Evolutionary conservation across 495 filamentous ascomycete species (phyloP).

Genomic region (Hypoxylon subgilvum): DNA sequence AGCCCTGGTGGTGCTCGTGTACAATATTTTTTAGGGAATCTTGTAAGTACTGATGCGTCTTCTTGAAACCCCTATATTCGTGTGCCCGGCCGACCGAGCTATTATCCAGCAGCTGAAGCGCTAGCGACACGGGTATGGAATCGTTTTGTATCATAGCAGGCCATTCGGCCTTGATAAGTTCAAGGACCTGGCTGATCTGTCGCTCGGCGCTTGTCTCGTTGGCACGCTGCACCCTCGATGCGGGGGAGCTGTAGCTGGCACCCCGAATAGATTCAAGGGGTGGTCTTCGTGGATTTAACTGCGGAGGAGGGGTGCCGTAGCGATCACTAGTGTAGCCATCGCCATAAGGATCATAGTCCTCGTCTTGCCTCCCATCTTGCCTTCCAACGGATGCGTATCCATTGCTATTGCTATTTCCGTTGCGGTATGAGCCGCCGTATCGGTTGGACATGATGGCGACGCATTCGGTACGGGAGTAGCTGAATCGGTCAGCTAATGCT

Average conservation of each 20-base stretch:
- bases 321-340: slow-evolving; percentile 53
- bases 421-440: slow-evolving; percentile 51
- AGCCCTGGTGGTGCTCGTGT: slow-evolving; percentile 98
- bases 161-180: slow-evolving; percentile 85
- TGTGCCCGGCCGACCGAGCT: slow-evolving; percentile 90
- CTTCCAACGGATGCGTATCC: no score
- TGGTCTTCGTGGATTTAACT: slow-evolving; percentile 37
- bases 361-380: slow-evolving; percentile 43
- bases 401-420: slow-evolving; percentile 35
- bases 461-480: slow-evolving; percentile 26
- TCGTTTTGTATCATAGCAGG: slow-evolving; percentile 84
- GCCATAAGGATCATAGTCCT: slow-evolving; percentile 55
- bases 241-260: slow-evolving; percentile 26
- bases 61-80: slow-evolving; percentile 81
- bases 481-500: slow-evolving; percentile 1
- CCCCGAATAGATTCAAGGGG: slow-evolving; percentile 23
- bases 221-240: slow-evolving; percentile 30
- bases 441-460: slow-evolving; percentile 50
- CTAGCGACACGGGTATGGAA: slow-evolving; percentile 90
- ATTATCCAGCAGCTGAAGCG: slow-evolving; percentile 88
- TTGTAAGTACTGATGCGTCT: slow-evolving; percentile 83
- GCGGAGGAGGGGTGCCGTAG: slow-evolving; percentile 37
- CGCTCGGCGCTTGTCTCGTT: slow-evolving; percentile 54
- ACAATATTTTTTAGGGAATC: slow-evolving; percentile 92
- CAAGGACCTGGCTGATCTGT: slow-evolving; percentile 56